These are phyloP conservation scores for Cladophialophora bantiana DNA, from an alignment of 2,329 filamentous ascomycete genomes.

Conservation along the genomic window DNA sequence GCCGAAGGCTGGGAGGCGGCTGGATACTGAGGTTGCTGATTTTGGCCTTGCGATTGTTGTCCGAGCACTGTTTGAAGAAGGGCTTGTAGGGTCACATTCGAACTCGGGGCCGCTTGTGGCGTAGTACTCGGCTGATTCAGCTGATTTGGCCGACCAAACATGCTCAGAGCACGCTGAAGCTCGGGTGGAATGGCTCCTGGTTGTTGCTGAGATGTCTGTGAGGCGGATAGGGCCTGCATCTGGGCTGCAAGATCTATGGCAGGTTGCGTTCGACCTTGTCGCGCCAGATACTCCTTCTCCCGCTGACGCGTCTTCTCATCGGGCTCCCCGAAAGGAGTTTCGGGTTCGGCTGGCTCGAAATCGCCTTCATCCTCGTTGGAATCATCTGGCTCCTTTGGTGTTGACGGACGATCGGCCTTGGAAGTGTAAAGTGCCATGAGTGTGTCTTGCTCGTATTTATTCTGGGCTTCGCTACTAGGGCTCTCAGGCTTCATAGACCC, in stretches of 20 bases:
- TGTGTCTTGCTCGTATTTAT: slow-evolving; percentile 55
- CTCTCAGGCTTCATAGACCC: slow-evolving; percentile 51
- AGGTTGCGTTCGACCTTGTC: slow-evolving; percentile 45
- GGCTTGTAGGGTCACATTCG: slow-evolving; percentile 32
- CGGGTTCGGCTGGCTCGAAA: slow-evolving; percentile 45
- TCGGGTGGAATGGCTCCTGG: slow-evolving; percentile 26
- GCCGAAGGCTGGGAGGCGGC: slow-evolving; percentile 33
- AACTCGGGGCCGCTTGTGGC: slow-evolving; percentile 26
- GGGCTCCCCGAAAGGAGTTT: slow-evolving; percentile 53
- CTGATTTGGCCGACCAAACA: slow-evolving; percentile 44
- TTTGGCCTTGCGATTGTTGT: slow-evolving; percentile 41
- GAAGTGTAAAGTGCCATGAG: slow-evolving; percentile 58
- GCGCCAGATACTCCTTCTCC: slow-evolving; percentile 47
- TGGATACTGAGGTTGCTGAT: slow-evolving; percentile 35
- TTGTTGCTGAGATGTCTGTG: slow-evolving; percentile 42
- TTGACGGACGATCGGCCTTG: slow-evolving; percentile 53
- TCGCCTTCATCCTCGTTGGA: slow-evolving; percentile 47
- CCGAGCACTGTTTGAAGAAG: slow-evolving; percentile 39
- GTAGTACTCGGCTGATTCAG: slow-evolving; percentile 40
- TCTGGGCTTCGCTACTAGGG: slow-evolving; percentile 52
- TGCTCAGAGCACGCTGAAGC: slow-evolving; percentile 45
- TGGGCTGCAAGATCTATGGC: slow-evolving; percentile 41
- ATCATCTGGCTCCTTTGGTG: slow-evolving; percentile 56
- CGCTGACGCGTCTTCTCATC: slow-evolving; percentile 51
- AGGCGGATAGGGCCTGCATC: slow-evolving; percentile 42